phyloP scores from a whole-genome alignment of 148 eudicot species.

The Chenopodium album region DNA sequence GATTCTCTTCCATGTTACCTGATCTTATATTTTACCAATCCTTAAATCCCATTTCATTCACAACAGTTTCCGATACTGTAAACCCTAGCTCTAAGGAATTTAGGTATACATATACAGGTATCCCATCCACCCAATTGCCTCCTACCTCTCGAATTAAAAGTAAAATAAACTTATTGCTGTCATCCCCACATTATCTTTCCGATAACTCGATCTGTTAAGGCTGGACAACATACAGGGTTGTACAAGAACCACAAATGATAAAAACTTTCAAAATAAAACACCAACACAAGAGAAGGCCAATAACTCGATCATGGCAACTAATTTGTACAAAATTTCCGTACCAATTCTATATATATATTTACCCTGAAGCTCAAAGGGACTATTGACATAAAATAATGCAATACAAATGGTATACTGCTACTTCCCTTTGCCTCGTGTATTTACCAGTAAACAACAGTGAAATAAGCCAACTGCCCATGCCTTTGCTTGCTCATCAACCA shows the following conservation, averaged over 20 bases:
- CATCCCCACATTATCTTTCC: background rate
- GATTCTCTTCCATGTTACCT: no score
- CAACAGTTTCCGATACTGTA: no score
- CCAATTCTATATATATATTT: constrained; percentile 24
- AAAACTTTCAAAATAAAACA: background rate
- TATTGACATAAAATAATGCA: constrained; percentile 23
- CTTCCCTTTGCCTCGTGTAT: constrained; percentile 22
- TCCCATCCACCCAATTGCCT: no score
- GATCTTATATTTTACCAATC: no score
- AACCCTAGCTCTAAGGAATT: no score
- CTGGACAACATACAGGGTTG: background rate
- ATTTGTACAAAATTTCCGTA: constrained; percentile 31
- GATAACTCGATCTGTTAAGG: background rate
- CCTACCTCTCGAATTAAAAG: background rate
- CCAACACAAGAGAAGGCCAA: constrained; percentile 16
- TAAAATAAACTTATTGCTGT: background rate
- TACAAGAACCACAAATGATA: background rate
- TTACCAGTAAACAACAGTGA: constrained; percentile 25
- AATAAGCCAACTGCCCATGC: constrained; percentile 8
- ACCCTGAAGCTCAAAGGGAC: constrained; percentile 26
- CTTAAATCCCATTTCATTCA: no score
- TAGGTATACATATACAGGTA: no score
- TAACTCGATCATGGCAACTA: constrained; percentile 14
- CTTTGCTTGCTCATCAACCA: constrained; percentile 8
- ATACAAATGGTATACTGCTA: constrained; percentile 27